Conservation (phyloP, 2,329 filamentous ascomycete species). For the Bipolaris gigantea region DNA sequence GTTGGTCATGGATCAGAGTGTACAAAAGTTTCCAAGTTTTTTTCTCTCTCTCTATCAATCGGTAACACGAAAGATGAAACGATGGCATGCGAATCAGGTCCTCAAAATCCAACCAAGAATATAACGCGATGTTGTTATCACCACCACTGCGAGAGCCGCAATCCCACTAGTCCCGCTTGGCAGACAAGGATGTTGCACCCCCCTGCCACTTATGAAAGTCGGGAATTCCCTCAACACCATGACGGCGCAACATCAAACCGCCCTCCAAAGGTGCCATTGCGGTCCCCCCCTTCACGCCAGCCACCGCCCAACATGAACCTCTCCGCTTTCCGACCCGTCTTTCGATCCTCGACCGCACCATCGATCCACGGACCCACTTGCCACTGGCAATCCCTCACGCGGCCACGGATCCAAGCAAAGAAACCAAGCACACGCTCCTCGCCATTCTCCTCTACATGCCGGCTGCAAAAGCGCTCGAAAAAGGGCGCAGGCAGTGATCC, state of each 20-base stretch:
- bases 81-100: no score
- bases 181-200: background rate
- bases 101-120: background rate
- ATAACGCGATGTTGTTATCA: background rate
- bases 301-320: slow-evolving; percentile 30
- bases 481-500: slow-evolving; percentile 32
- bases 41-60: no score
- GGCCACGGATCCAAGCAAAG: slow-evolving; percentile 3
- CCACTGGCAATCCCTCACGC: slow-evolving; percentile 9
- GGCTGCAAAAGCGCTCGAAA: slow-evolving; percentile 31
- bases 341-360: slow-evolving; percentile 21
- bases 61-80: no score
- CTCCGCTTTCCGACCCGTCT: slow-evolving; percentile 28
- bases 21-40: no score
- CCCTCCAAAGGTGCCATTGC: background rate
- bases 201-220: background rate
- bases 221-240: slow-evolving; percentile 3
- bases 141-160: no score
- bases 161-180: slow-evolving; percentile 2
- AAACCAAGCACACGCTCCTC: slow-evolving; percentile 14
- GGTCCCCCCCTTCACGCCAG: background rate
- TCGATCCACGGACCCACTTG: slow-evolving; percentile 13
- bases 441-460: slow-evolving; percentile 37
- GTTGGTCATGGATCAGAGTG: no score
- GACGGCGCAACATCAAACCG: background rate